A percentile compares a stretch with the other conserved stretches of the same genome.
phyloP scores from a whole-genome alignment of 805 yeast species.

The Candida easanensis region DNA sequence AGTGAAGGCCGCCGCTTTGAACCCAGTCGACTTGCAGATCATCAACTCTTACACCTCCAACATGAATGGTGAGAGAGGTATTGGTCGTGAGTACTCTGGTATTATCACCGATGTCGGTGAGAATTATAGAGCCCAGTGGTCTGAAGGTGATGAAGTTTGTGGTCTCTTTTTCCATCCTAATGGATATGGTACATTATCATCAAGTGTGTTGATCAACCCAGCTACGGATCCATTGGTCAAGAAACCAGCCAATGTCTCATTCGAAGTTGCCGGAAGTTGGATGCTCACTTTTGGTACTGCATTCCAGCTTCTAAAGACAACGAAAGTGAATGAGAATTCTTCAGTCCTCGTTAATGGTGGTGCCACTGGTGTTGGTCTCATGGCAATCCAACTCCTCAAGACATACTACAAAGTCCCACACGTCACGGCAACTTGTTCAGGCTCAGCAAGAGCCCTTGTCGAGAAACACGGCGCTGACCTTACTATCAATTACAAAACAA shows the following conservation, averaged over 20 bases:
- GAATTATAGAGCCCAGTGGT: conserved; percentile 32
- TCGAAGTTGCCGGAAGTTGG: conserved; percentile 60
- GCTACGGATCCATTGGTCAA: conserved; percentile 43
- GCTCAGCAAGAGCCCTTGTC: conserved; percentile 45
- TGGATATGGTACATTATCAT: conserved; percentile 56
- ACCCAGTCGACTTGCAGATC: conserved; percentile 64
- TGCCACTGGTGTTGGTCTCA: conserved; percentile 69
- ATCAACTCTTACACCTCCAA: conserved; percentile 52
- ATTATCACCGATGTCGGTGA: conserved; percentile 53
- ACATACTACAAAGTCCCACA: conserved; percentile 43
- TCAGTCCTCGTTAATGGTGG: conserved; percentile 73
- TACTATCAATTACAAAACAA: conserved; percentile 46
- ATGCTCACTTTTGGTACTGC: conserved; percentile 68
- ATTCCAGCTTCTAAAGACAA: conserved; percentile 37
- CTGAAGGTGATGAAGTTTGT: conserved; percentile 61
- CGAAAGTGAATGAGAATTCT: conserved; percentile 36
- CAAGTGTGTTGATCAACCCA: conserved; percentile 56
- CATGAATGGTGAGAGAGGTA: conserved; percentile 54
- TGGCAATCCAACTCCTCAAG: conserved; percentile 58
- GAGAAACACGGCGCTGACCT: conserved; percentile 49
- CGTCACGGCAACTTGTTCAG: conserved; percentile 59
- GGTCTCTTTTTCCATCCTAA: conserved; percentile 55
- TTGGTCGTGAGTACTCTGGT: conserved; percentile 74
- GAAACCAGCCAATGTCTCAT: conserved; percentile 45
- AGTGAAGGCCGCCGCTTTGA: conserved; percentile 56